Percentiles rank a stretch among this genome's conserved stretches.
Evolutionary conservation across 352 stramenopile genomes (phyloP).

Genomic region (Elongisporangium anandrum): DNA sequence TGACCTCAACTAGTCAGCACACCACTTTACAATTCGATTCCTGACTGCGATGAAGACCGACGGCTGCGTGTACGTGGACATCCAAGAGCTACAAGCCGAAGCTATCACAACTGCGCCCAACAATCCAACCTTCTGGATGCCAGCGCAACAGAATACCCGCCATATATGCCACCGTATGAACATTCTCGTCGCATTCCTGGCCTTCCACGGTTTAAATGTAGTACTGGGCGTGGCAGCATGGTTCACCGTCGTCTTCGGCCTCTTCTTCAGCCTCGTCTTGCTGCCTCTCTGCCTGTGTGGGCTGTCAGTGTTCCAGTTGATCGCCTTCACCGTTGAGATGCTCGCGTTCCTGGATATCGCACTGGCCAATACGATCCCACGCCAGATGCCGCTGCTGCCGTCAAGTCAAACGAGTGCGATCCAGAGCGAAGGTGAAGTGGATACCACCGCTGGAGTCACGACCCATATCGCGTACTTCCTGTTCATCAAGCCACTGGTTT

Average conservation of each 20-base stretch:
- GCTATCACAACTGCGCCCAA: background rate
- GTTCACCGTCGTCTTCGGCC: slow-evolving; percentile 30
- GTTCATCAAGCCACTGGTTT: background rate
- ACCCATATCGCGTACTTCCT: background rate
- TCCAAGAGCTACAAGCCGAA: background rate
- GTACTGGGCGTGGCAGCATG: slow-evolving; percentile 41
- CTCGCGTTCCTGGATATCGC: slow-evolving; percentile 51
- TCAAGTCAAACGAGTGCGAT: background rate
- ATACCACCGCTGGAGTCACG: no score
- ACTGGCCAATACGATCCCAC: slow-evolving; percentile 33
- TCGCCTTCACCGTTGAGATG: slow-evolving; percentile 45
- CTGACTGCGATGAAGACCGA: background rate
- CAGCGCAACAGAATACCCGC: background rate
- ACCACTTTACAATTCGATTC: background rate
- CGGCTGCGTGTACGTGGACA: background rate
- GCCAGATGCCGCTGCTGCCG: background rate
- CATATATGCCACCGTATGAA: background rate
- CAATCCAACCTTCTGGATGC: background rate
- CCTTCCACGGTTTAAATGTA: slow-evolving; percentile 61
- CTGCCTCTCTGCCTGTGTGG: slow-evolving; percentile 54
- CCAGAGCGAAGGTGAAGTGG: background rate
- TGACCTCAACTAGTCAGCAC: background rate
- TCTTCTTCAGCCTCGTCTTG: slow-evolving; percentile 28
- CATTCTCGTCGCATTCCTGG: slow-evolving; percentile 11
- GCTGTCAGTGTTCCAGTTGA: slow-evolving; percentile 41